These are phyloP conservation scores for Ceratorhiza oryzae-sativae DNA, from an alignment of 1,284 basidiomycete species.

Conservation along the genomic window DNA sequence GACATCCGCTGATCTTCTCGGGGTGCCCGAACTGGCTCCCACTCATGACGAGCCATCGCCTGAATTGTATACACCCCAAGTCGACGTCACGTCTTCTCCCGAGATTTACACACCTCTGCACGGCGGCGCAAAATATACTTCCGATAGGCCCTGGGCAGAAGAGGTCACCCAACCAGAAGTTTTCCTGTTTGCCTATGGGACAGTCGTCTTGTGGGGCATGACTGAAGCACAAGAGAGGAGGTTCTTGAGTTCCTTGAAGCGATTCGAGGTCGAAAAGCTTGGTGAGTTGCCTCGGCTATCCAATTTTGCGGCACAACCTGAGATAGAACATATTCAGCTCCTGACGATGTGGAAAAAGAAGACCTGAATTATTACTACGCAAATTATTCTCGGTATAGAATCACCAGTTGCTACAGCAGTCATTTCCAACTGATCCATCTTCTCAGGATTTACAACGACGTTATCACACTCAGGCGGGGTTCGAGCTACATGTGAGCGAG, in stretches of 20 bases:
- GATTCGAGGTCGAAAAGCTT: conserved; percentile 90
- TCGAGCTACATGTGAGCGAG: conserved; percentile 92
- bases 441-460: conserved; percentile 93
- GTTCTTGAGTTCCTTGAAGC: conserved; percentile 86
- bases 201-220: conserved; percentile 97
- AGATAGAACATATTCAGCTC: conserved; percentile 59
- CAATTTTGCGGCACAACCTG: too few species aligned
- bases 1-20: conserved; percentile 68
- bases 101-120: conserved; percentile 45
- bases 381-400: conserved; percentile 85
- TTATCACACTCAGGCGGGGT: conserved; percentile 92
- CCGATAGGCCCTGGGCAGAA: conserved; percentile 49
- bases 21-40: conserved; percentile 65
- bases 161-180: conserved; percentile 76
- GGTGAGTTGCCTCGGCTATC: conserved; percentile 55
- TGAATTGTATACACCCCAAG: conserved; percentile 29
- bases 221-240: conserved; percentile 88
- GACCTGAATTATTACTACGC: conserved; percentile 98
- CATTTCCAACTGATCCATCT: conserved; percentile 1
- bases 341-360: conserved; percentile 91
- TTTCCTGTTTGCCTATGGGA: conserved; percentile 91
- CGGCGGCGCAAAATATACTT: conserved; percentile 44
- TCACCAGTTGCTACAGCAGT: not conserved
- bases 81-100: conserved; percentile 26
- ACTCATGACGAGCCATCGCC: conserved; percentile 9